Conservation (phyloP, 768 basidiomycete genomes). For the Boletales sp. region DNA sequence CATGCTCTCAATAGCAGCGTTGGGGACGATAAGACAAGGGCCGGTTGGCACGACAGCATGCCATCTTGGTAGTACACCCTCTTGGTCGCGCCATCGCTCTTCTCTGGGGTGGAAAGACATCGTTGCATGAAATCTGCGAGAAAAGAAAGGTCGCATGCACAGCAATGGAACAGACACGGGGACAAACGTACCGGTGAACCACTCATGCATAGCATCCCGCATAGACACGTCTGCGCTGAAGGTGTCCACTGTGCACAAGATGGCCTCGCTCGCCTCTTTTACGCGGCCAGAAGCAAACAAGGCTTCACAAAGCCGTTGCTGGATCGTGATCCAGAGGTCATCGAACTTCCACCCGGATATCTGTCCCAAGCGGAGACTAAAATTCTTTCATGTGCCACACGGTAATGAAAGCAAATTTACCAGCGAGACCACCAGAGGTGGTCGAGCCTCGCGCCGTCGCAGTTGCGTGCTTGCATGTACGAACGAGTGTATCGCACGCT, state of each 20-base stretch:
- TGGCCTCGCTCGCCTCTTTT: neutral
- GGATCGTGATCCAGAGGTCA: neutral
- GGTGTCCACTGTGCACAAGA: neutral
- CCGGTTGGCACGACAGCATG: no score
- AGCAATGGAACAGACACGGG: no score
- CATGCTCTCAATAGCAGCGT: neutral
- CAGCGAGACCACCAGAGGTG: neutral
- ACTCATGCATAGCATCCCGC: no score
- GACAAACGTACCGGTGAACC: neutral
- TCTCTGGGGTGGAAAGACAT: neutral
- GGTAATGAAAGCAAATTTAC: neutral
- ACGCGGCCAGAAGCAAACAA: neutral
- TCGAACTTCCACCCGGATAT: no score
- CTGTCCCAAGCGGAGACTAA: no score
- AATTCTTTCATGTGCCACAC: no score
- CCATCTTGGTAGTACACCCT: no score
- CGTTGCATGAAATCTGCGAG: slow-evolving; percentile 1
- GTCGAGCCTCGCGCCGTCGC: no score
- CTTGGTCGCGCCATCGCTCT: no score
- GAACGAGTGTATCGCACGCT: neutral
- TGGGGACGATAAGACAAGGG: no score
- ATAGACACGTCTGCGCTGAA: no score
- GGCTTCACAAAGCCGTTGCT: slow-evolving; percentile 2
- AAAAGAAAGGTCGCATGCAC: no score
- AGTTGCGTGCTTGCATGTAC: neutral